Percentiles rank a stretch among this genome's conserved stretches.
Evolutionary conservation across 768 basidiomycete species (phyloP).

Genomic region (Boletus bicolor): DNA sequence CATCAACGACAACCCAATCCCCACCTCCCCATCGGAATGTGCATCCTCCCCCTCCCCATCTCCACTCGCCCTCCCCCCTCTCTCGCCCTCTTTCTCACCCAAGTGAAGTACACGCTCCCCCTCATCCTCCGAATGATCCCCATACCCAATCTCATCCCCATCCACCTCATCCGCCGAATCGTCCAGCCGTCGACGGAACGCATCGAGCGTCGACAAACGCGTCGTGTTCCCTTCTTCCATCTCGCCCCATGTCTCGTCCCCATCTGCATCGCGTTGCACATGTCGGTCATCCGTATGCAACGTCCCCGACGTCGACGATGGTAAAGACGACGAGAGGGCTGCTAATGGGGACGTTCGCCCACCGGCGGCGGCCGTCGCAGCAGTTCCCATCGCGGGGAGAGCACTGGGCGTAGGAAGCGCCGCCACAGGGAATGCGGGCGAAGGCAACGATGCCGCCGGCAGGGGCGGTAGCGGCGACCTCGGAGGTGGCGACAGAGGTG

Average conservation of each 20-base stretch:
- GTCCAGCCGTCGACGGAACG: conserved; percentile 19
- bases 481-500: conserved; percentile 25
- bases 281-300: neutral
- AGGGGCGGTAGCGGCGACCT: conserved; percentile 21
- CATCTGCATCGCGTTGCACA: neutral
- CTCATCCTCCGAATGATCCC: conserved; percentile 9
- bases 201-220: conserved; percentile 25
- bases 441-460: conserved; percentile 13
- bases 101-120: neutral
- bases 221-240: conserved; percentile 20
- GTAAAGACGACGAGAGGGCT: conserved; percentile 10
- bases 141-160: conserved; percentile 1
- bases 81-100: conserved; percentile 5
- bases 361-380: conserved; percentile 14
- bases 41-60: conserved; percentile 19
- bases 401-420: neutral
- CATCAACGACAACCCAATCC: conserved; percentile 67
- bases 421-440: conserved; percentile 6
- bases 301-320: conserved; percentile 2
- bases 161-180: conserved; percentile 9
- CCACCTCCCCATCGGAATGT: conserved; percentile 57
- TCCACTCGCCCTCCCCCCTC: neutral
- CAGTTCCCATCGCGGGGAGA: neutral
- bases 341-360: conserved; percentile 19
- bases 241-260: neutral